Evolutionary conservation across 2,329 filamentous ascomycete species (phyloP).

Genomic region (Exophiala spinifera): DNA sequence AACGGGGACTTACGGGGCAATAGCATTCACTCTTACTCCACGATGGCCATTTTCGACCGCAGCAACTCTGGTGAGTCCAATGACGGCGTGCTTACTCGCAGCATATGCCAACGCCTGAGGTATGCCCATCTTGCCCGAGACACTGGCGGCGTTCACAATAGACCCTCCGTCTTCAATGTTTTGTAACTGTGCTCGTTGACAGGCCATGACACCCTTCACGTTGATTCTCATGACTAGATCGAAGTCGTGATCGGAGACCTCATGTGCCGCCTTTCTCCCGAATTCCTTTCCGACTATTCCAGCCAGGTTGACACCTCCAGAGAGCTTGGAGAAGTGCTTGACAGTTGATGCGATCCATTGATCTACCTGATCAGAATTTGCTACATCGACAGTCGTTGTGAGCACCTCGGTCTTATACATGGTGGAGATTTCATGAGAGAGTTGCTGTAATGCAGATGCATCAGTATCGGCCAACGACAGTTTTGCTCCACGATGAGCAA

Average conservation of each 20-base stretch:
- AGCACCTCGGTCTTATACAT: constrained; percentile 3
- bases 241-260: constrained; percentile 34
- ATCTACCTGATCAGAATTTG: constrained; percentile 23
- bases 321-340: constrained; percentile 32
- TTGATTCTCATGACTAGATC: constrained; percentile 40
- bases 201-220: constrained; percentile 40
- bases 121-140: constrained; percentile 36
- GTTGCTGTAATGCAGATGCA: constrained; percentile 32
- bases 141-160: constrained; percentile 44
- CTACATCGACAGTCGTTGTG: constrained; percentile 33
- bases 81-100: constrained; percentile 42
- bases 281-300: constrained; percentile 8
- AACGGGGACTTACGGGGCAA: constrained; percentile 15
- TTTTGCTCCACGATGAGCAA: constrained; percentile 44
- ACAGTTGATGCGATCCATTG: constrained; percentile 38
- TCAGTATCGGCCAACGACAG: constrained; percentile 51
- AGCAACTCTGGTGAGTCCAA: constrained; percentile 43
- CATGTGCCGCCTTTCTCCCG: constrained; percentile 2
- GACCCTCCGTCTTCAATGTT: constrained; percentile 37
- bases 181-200: constrained; percentile 41
- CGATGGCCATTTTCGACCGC: constrained; percentile 33
- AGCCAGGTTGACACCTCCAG: constrained; percentile 12
- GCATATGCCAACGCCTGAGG: constrained; percentile 42
- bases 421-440: neutral
- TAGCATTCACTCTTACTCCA: constrained; percentile 37